Evolutionary conservation across 331 rosid species (phyloP), one percentile per base, ranked within the genome.

Genomic region (Telfairia occidentalis): DNA sequence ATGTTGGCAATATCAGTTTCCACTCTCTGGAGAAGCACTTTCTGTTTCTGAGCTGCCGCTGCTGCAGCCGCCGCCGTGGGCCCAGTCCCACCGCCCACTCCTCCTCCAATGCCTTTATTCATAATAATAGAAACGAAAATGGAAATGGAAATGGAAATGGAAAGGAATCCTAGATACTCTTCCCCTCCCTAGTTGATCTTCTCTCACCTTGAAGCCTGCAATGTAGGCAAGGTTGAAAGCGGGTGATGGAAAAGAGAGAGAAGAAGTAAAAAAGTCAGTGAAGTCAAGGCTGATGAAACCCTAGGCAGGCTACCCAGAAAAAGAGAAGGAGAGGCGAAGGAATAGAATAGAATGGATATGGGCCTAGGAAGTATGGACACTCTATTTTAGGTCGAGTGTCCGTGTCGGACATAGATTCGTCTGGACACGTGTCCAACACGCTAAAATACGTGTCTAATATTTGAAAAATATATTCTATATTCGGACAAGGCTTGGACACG

Each of bases 41-140:
- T 93, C 84, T 91, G 98, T 85, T 87, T 93, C 85, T 93, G 97
- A 54, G 96, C 92, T 18, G 96, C 97, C 0, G 92, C 86, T 0
- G 87, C 83, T 0, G 97, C 91, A 0, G 97, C 97, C 0, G 91
- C 96, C 0, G 96, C 89, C 0, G 98, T 93, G 19, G 97, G 98
- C 5, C 98, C 97, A 37, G 84, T 77, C 26, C 91, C 92, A 15
- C 81, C 81, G 3, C 78, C 81, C 1, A 81, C 77, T 0, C 85
- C 81, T 9, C 82, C 84, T 50, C 84, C 86, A 18, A 89, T 92
- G 23, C 92, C 88, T 85, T 90, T 94, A 71, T 91, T 94, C 97
- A 94, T 91, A 59, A 15, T 59, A 29, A 29, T 28, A 29, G n/a
- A n/a, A n/a, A n/a, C n/a, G n/a, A n/a, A n/a, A n/a, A 43, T 43